Evolutionary conservation across 805 yeast species (phyloP), one percentile per base, ranked within the genome.

Genomic region (Kluyveromyces nonfermentans): DNA sequence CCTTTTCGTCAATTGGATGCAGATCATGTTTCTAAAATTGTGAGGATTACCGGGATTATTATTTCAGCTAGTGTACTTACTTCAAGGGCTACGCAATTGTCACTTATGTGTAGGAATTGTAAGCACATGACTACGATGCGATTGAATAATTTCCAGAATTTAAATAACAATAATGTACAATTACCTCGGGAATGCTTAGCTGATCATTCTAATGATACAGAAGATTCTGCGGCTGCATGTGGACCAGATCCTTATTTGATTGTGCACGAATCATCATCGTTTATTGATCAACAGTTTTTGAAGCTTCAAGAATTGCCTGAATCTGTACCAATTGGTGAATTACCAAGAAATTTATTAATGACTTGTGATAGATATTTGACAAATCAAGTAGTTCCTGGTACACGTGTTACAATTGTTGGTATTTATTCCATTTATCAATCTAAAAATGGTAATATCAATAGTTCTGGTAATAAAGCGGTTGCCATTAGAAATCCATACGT

Each of bases 291-390:
- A 62, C 99, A 93, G 65, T 80, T 83, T 25, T 73, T 93, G 56
- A 93, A 93, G 63, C 72, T 93, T 45, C 99, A 93, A 64, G 98
- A 93, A 62, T 74, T 93, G n/a, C 97, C 97, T 10, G 99, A 93
- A 62, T 85, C 85, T 82, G 97, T 93, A 1, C 99, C 98, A 1
- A 95, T 93, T 22, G 98, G 99, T 52, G 99, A 93, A 67, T 82
- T 93, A 87, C 99, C 99, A 7, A 78, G 99, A 53, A 95, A 93
- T 57, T 82, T 93, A 34, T 59, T 86, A 46, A 71, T 93, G 50
- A 84, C 93, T 35, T 86, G 87, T 30, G 97, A 93, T 62, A 75
- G 98, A 48, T 85, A 85, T 54, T 69, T 93, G 59, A 83, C 96
- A 21, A 93, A 93, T 66, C 79, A 76, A 50, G 88, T 93, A 25